Evolutionary conservation across 2,329 filamentous ascomycete species (phyloP).

Genomic region (Ploettnerulaceae sp.): DNA sequence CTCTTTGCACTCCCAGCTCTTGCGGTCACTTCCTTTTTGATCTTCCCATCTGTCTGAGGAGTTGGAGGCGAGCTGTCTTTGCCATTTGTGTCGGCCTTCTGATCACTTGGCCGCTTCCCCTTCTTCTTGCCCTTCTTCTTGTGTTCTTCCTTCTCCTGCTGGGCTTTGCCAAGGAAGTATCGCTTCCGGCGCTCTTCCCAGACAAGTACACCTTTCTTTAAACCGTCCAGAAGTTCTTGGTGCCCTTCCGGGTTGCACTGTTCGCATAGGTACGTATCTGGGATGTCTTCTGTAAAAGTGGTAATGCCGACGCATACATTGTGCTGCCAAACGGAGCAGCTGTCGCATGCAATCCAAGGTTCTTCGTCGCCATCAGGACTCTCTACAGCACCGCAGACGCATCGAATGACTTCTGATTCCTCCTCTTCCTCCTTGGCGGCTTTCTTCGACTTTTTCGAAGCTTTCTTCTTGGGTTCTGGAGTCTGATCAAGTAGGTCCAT

Average conservation of each 20-base stretch:
- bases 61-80: constrained; percentile 29
- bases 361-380: constrained; percentile 82
- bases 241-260: constrained; percentile 77
- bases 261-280: constrained; percentile 89
- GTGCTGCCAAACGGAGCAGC: constrained; percentile 92
- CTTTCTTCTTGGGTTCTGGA: constrained; percentile 46
- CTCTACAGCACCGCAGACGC: constrained; percentile 83
- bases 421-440: constrained; percentile 42
- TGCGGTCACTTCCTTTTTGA: constrained; percentile 39
- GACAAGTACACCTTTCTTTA: constrained; percentile 74
- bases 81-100: constrained; percentile 40
- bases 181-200: constrained; percentile 70
- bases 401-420: constrained; percentile 69
- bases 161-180: constrained; percentile 51
- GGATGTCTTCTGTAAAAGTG: constrained; percentile 68
- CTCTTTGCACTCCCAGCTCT: constrained; percentile 45
- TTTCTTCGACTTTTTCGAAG: constrained; percentile 51
- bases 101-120: constrained; percentile 61
- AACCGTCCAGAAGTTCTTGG: constrained; percentile 70
- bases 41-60: constrained; percentile 37
- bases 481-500: constrained; percentile 69
- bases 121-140: constrained; percentile 53
- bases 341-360: constrained; percentile 94
- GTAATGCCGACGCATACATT: constrained; percentile 90
- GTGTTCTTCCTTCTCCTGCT: constrained; percentile 47